A percentile compares a stretch with the other conserved stretches of the same genome.
These are phyloP conservation scores for Blumeria graminis DNA, from an alignment of 2,329 filamentous ascomycete species.

Conservation along the genomic window DNA sequence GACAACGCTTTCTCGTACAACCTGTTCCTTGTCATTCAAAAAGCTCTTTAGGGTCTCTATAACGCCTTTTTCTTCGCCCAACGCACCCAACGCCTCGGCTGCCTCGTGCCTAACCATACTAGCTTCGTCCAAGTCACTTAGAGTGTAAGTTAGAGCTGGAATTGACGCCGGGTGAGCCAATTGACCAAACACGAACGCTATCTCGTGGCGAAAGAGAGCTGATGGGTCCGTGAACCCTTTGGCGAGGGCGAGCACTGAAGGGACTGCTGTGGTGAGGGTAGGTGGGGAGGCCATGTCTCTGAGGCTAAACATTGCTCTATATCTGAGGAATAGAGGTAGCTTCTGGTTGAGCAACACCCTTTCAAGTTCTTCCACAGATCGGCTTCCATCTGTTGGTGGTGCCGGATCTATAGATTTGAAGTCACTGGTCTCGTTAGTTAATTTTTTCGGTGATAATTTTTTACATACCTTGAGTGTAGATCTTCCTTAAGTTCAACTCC, in stretches of 20 bases:
- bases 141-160: slow-evolving; percentile 54
- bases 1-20: slow-evolving; percentile 82
- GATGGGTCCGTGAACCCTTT: slow-evolving; percentile 67
- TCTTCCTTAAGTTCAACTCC: slow-evolving; percentile 53
- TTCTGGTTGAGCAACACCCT: slow-evolving; percentile 54
- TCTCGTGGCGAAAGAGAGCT: slow-evolving; percentile 88
- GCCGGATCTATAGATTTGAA: slow-evolving; percentile 92
- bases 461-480: slow-evolving; percentile 49
- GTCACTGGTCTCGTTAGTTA: slow-evolving; percentile 30
- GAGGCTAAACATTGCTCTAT: slow-evolving; percentile 93
- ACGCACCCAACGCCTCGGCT: slow-evolving; percentile 79
- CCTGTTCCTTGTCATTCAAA: slow-evolving; percentile 71
- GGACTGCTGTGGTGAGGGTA: slow-evolving; percentile 65
- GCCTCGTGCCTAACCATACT: slow-evolving; percentile 98
- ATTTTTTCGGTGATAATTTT: background rate
- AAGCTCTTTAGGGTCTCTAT: slow-evolving; percentile 67
- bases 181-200: slow-evolving; percentile 95
- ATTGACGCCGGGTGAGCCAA: slow-evolving; percentile 92
- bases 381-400: slow-evolving; percentile 47
- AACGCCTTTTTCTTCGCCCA: slow-evolving; percentile 83
- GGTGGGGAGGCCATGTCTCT: slow-evolving; percentile 87
- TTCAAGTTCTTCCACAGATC: slow-evolving; percentile 51
- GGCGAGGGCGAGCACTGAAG: slow-evolving; percentile 68
- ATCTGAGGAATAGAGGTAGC: slow-evolving; percentile 68
- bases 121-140: slow-evolving; percentile 58